A percentile compares a stretch with the other conserved stretches of the same genome.
Conservation (phyloP, 1,284 basidiomycete species). For the Heterobasidion annosum region DNA sequence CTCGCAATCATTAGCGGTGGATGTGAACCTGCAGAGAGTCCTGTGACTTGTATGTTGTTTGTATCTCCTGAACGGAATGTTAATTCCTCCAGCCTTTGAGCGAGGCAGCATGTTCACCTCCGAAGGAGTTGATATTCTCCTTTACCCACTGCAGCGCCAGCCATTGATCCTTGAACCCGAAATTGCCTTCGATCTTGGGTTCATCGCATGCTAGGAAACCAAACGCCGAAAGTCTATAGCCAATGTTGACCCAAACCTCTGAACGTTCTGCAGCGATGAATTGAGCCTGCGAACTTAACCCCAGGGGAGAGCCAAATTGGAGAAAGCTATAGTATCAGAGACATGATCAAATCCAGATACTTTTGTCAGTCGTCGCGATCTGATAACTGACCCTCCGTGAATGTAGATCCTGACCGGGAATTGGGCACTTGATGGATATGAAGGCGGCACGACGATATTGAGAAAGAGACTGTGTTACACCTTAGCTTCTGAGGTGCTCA, state of each 20-base stretch:
- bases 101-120: conserved; percentile 29
- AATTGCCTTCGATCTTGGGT: conserved; percentile 57
- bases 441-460: conserved; percentile 60
- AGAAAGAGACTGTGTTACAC: conserved; percentile 42
- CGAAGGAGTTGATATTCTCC: conserved; percentile 49
- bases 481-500: conserved; percentile 1
- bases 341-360: not conserved
- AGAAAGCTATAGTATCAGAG: conserved; percentile 42
- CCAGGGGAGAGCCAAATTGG: conserved; percentile 71
- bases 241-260: conserved; percentile 67
- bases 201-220: conserved; percentile 62
- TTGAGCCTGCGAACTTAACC: conserved; percentile 50
- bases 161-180: conserved; percentile 78
- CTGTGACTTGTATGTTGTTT: conserved; percentile 49
- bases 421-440: conserved; percentile 33
- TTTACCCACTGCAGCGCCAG: conserved; percentile 50
- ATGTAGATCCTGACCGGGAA: conserved; percentile 69
- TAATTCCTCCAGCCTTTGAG: not conserved
- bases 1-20: not conserved
- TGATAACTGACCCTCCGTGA: conserved; percentile 50
- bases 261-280: conserved; percentile 52
- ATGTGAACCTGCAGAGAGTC: conserved; percentile 56
- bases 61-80: conserved; percentile 35
- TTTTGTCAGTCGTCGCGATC: not conserved
- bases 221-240: conserved; percentile 64